A percentile compares a stretch with the other conserved stretches of the same genome.
Conservation (phyloP, 805 yeast genomes). For the Sugiyamaella chiloensis region DNA sequence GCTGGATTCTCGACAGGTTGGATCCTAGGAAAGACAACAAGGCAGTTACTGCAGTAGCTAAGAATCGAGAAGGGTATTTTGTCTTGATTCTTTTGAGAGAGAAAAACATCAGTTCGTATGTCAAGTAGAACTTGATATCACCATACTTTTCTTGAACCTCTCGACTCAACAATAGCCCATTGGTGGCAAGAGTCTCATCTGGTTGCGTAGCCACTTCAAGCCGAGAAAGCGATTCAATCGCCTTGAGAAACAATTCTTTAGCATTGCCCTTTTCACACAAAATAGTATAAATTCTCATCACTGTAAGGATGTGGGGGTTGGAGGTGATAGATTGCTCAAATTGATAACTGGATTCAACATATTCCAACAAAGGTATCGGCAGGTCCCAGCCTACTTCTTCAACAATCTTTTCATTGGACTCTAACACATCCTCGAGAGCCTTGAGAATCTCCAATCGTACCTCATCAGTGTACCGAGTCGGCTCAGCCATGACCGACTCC, state of each 20-base stretch:
- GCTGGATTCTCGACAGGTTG: constrained; percentile 36
- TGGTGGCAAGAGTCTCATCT: constrained; percentile 23
- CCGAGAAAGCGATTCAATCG: constrained; percentile 58
- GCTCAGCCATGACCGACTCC: constrained; percentile 57
- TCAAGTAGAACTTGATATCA: constrained; percentile 58
- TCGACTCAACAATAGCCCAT: constrained; percentile 1
- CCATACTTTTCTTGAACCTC: constrained; percentile 31
- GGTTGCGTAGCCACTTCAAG: constrained; percentile 32
- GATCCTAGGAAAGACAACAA: constrained; percentile 49
- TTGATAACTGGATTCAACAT: constrained; percentile 37
- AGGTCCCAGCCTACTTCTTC: constrained; percentile 87
- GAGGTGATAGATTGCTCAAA: constrained; percentile 15
- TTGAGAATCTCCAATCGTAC: constrained; percentile 50
- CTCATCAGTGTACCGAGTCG: constrained; percentile 42
- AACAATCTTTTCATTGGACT: constrained; percentile 46
- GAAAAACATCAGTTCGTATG: constrained; percentile 61
- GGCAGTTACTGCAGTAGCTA: constrained; percentile 64
- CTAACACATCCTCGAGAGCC: constrained; percentile 19
- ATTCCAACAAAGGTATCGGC: constrained; percentile 63
- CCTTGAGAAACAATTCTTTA: constrained; percentile 69
- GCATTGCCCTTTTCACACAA: constrained; percentile 72
- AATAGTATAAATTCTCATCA: constrained; percentile 54
- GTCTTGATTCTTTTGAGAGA: constrained; percentile 62
- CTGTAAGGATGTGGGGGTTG: constrained; percentile 27
- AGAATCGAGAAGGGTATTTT: constrained; percentile 72